phyloP scores from a whole-genome alignment of 129 eudicot genomes.

The Ambrosia trifida region DNA sequence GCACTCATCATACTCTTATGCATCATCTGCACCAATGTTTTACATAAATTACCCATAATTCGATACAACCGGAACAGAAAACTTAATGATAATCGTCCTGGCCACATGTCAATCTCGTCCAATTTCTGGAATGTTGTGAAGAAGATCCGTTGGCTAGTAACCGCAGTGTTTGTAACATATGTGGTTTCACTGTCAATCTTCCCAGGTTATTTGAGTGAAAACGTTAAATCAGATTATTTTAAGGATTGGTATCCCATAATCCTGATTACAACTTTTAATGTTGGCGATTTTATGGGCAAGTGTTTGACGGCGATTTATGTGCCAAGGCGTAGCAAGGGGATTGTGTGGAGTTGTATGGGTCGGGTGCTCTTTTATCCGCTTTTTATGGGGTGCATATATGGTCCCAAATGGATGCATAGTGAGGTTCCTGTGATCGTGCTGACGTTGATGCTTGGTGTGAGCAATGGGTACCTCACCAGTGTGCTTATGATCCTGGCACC shows the following conservation, averaged over 20 bases:
- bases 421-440: conserved; percentile 35
- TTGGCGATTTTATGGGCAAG: conserved; percentile 46
- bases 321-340: conserved; percentile 28
- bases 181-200: conserved; percentile 46
- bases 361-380: conserved; percentile 39
- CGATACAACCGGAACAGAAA: conserved; percentile 22
- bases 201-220: conserved; percentile 51
- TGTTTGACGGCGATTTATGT: conserved; percentile 34
- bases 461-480: conserved; percentile 45
- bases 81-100: background rate
- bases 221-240: conserved; percentile 29
- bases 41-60: conserved; percentile 36
- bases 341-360: conserved; percentile 40
- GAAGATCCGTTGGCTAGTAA: conserved; percentile 34
- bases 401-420: conserved; percentile 44
- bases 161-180: conserved; percentile 28
- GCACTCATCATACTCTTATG: conserved; percentile 36
- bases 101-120: conserved; percentile 6
- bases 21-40: conserved; percentile 41
- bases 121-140: conserved; percentile 26
- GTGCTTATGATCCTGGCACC: conserved; percentile 56
- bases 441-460: conserved; percentile 40
- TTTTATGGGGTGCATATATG: conserved; percentile 41
- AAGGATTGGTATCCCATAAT: conserved; percentile 53
- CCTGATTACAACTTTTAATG: conserved; percentile 37